A percentile compares a stretch with the other conserved stretches of the same genome.
Conservation (phyloP, 768 basidiomycete genomes). For the Suillus brevipes region DNA sequence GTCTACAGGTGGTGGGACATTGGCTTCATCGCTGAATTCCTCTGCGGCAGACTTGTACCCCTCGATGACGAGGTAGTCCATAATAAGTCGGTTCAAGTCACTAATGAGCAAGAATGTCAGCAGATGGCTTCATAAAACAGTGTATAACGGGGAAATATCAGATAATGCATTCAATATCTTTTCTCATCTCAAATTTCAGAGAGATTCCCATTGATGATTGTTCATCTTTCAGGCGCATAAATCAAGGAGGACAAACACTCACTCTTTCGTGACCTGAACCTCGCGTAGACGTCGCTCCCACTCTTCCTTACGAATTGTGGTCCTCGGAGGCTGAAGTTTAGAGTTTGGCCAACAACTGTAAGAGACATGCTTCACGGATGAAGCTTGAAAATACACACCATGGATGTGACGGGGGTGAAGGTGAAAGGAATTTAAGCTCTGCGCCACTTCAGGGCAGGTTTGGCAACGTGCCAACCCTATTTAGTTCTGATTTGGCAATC, state of each 20-base stretch:
- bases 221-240: slow-evolving; percentile 52
- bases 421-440: slow-evolving; percentile 34
- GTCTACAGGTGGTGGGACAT: slow-evolving; percentile 74
- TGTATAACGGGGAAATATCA: slow-evolving; percentile 46
- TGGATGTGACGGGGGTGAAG: slow-evolving; percentile 22
- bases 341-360: slow-evolving; percentile 5
- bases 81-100: slow-evolving; percentile 90
- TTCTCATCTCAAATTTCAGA: slow-evolving; percentile 79
- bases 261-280: slow-evolving; percentile 86
- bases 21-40: slow-evolving; percentile 89
- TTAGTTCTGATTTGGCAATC: slow-evolving; percentile 12
- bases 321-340: slow-evolving; percentile 47
- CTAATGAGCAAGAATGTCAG: slow-evolving; percentile 45
- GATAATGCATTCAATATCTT: slow-evolving; percentile 88
- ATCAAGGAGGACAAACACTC: slow-evolving; percentile 43
- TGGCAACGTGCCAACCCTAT: background rate
- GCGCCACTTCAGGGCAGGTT: slow-evolving; percentile 41
- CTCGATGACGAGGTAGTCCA: slow-evolving; percentile 97
- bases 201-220: slow-evolving; percentile 95
- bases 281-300: slow-evolving; percentile 85
- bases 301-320: slow-evolving; percentile 70
- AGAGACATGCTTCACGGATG: background rate
- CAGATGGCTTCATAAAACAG: slow-evolving; percentile 16
- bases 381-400: slow-evolving; percentile 30
- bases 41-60: slow-evolving; percentile 96